Evolutionary conservation across 139 green algal species (phyloP).

Genomic region (Coccomyxa sp.): DNA sequence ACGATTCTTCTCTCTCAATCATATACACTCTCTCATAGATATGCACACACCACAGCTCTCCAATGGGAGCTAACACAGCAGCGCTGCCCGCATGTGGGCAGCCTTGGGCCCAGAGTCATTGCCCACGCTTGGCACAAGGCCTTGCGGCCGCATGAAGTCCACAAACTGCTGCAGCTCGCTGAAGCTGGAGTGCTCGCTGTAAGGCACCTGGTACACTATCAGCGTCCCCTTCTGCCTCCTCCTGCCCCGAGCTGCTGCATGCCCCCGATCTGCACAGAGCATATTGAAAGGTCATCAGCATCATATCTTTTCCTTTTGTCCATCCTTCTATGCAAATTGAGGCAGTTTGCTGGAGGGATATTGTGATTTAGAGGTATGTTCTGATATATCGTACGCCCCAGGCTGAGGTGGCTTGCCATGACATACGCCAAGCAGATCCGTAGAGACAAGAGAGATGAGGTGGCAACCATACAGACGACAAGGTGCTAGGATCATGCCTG

Average conservation of each 20-base stretch:
- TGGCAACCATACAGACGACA: background rate
- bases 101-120: constrained; percentile 55
- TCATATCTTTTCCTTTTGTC: background rate
- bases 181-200: constrained; percentile 76
- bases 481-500: too few relatives aligned
- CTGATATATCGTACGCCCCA: too few relatives aligned
- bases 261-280: background rate
- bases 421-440: too few relatives aligned
- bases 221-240: constrained; percentile 62
- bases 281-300: background rate
- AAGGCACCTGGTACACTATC: constrained; percentile 83
- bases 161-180: constrained; percentile 68
- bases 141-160: constrained; percentile 47
- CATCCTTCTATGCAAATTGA: too few relatives aligned
- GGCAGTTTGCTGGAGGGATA: too few relatives aligned
- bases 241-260: constrained; percentile 14
- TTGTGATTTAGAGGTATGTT: too few relatives aligned
- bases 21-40: too few relatives aligned
- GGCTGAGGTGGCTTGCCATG: too few relatives aligned
- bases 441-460: too few relatives aligned
- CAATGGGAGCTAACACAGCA: too few relatives aligned
- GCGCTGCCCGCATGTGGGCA: constrained; percentile 25
- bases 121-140: constrained; percentile 62
- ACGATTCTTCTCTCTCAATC: too few relatives aligned
- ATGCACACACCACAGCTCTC: too few relatives aligned